Evolutionary conservation across 2,329 filamentous ascomycete species (phyloP), one percentile per base, ranked within the genome.

Genomic region (Lachnellula suecica): DNA sequence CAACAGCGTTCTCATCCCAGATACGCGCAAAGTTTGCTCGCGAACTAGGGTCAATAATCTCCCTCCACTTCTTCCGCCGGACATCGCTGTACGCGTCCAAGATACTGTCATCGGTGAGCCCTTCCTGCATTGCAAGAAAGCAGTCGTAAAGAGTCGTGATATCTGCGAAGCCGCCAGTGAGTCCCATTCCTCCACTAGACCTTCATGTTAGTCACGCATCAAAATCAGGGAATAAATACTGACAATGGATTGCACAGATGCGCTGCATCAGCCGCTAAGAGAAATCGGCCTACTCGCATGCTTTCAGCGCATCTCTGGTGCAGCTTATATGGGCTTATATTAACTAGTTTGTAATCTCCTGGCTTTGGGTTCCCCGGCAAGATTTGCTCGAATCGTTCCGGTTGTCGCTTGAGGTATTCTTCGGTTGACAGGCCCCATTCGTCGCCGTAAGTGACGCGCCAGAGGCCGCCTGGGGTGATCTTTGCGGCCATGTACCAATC

Each of bases 381-480:
- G 52, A 86, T 81, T 22, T 73, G 64, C 53, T 79, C 72, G 59
- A 79, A 86, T 52, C 79, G 82, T 55, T 66, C 66, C 1, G 79
- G 74, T 54, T 82, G 81, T 2, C 81, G 74, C 29, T 71, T 71
- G 27, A 74, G 65, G 52, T 82, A 73, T 62, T 85, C 72, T 4
- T 83, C 81, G 41, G 64, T 68, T 0, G 75, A 76, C 11, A 86
- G 71, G 2, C 76, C 78, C 0, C 74, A 69, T 0, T 67, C 68
- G 53, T 86, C 83, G 47, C 81, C 82, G 59, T 87, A 87, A 0
- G 82, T 83, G 31, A 87, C 77, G 15, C 83, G 77, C 70, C 82
- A 86, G 6, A 86, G 65, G 0, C 80, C 81, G 49, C 84, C 80
- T 1, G 69, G 69, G 1, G 76, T 79, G 55, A 86, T 80, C 34